phyloP scores from a whole-genome alignment of 805 yeast genomes.

The Nakazawaea molendinolei region DNA sequence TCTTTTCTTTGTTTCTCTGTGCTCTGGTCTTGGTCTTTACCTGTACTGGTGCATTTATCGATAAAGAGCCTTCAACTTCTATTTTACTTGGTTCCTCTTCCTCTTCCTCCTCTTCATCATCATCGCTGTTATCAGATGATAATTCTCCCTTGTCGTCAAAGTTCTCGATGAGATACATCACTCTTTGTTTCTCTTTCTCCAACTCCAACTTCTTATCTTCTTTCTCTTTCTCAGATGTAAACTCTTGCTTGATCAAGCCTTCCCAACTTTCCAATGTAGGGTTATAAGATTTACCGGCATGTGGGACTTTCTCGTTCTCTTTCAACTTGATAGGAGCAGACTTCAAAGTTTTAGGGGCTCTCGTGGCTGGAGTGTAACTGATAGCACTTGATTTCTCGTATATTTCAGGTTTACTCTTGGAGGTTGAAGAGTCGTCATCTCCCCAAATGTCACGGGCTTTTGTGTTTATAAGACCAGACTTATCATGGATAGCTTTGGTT shows the following conservation, averaged over 20 bases:
- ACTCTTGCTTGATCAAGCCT: slow-evolving; percentile 59
- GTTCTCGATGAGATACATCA: slow-evolving; percentile 58
- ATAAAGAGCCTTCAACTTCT: slow-evolving; percentile 40
- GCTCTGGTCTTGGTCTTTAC: slow-evolving; percentile 69
- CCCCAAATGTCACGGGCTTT: slow-evolving; percentile 70
- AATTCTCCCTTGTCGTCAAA: slow-evolving; percentile 52
- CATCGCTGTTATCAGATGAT: slow-evolving; percentile 29
- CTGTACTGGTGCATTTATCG: slow-evolving; percentile 65
- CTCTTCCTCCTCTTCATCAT: slow-evolving; percentile 32
- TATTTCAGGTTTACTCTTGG: slow-evolving; percentile 30
- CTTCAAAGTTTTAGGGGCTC: slow-evolving; percentile 48
- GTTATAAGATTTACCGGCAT: slow-evolving; percentile 89
- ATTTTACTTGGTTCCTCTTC: slow-evolving; percentile 26
- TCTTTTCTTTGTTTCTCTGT: slow-evolving; percentile 66
- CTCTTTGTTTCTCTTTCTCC: slow-evolving; percentile 55
- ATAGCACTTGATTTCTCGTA: slow-evolving; percentile 23
- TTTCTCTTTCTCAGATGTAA: slow-evolving; percentile 51
- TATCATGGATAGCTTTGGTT: slow-evolving; percentile 45
- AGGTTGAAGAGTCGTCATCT: slow-evolving; percentile 21
- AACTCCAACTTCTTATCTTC: slow-evolving; percentile 60
- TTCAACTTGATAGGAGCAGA: slow-evolving; percentile 47
- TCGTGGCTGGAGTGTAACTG: slow-evolving; percentile 46
- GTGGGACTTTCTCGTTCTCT: slow-evolving; percentile 48
- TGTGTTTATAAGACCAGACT: slow-evolving; percentile 56
- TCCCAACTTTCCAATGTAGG: slow-evolving; percentile 86